Conservation (phyloP, 352 stramenopile genomes). For the Phytophthora nicotianae region DNA sequence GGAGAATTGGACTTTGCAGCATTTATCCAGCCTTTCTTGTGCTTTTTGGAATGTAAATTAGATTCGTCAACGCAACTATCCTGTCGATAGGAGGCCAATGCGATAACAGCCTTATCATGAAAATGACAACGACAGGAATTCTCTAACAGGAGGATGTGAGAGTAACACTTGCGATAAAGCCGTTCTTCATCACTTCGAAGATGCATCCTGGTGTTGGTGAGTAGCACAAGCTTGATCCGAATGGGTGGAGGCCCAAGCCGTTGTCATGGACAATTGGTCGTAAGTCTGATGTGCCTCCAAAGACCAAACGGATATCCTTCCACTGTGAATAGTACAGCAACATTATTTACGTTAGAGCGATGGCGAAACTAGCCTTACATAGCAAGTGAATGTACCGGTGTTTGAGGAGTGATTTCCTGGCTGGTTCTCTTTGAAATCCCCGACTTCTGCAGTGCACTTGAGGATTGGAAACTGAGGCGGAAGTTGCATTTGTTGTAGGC, state of each 20-base stretch:
- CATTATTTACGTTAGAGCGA: constrained; percentile 2
- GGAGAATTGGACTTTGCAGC: constrained; percentile 20
- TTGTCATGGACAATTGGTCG: constrained; percentile 81
- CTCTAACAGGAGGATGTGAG: constrained; percentile 39
- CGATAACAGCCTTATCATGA: constrained; percentile 2
- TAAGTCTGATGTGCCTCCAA: constrained; percentile 52
- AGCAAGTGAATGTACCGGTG: constrained; percentile 38
- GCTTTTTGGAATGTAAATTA: constrained; percentile 42
- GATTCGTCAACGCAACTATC: constrained; percentile 18
- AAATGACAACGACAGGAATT: neutral
- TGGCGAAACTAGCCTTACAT: neutral
- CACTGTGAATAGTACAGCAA: constrained; percentile 43
- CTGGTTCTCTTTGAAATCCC: constrained; percentile 49
- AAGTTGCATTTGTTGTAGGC: constrained; percentile 90
- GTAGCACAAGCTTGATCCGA: constrained; percentile 83
- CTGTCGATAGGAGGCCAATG: constrained; percentile 1
- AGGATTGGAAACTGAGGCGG: constrained; percentile 57
- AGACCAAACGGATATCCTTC: constrained; percentile 68
- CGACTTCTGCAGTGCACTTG: constrained; percentile 48
- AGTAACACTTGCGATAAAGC: constrained; percentile 75
- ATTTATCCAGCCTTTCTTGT: constrained; percentile 19
- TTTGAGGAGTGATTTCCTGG: constrained; percentile 70
- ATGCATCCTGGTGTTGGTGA: constrained; percentile 70
- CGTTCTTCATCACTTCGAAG: constrained; percentile 87
- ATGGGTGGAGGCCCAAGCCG: constrained; percentile 75